Conservation (phyloP, 2,329 filamentous ascomycete genomes). For the Talaromyces sp. region DNA sequence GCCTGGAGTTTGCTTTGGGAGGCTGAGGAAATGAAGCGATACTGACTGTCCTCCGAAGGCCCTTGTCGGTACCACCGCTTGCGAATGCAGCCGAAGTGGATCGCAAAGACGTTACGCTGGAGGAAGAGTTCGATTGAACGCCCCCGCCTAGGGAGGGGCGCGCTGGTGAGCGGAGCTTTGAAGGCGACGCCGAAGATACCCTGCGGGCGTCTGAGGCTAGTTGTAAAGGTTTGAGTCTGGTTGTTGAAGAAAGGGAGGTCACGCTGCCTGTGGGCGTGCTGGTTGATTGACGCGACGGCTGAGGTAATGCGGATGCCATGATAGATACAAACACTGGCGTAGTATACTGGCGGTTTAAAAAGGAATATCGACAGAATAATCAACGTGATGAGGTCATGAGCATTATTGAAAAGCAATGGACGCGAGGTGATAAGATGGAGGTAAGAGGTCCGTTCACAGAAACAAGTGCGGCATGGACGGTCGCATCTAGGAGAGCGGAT, state of each 20-base stretch:
- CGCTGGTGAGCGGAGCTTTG: slow-evolving; percentile 55
- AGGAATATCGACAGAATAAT: background rate
- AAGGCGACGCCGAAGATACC: slow-evolving; percentile 41
- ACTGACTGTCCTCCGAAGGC: slow-evolving; percentile 81
- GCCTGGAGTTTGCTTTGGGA: slow-evolving; percentile 63
- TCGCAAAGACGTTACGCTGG: slow-evolving; percentile 54
- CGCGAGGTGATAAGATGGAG: background rate
- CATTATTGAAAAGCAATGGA: background rate
- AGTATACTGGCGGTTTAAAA: background rate
- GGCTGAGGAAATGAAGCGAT: slow-evolving; percentile 93
- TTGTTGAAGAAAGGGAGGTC: slow-evolving; percentile 65
- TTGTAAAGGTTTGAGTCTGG: slow-evolving; percentile 65
- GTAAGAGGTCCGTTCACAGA: background rate
- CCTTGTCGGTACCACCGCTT: slow-evolving; percentile 55
- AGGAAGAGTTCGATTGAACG: slow-evolving; percentile 44
- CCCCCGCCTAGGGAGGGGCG: slow-evolving; percentile 49
- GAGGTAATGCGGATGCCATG: slow-evolving; percentile 57
- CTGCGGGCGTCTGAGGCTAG: slow-evolving; percentile 42
- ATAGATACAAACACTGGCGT: background rate
- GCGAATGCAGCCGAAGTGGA: slow-evolving; percentile 53
- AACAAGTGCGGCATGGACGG: background rate
- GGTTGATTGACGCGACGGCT: slow-evolving; percentile 56
- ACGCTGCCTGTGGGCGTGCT: slow-evolving; percentile 68
- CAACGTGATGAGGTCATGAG: background rate
- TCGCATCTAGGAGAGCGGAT: background rate